A percentile compares a stretch with the other conserved stretches of the same genome.
Evolutionary conservation across 2,329 filamentous ascomycete species (phyloP).

Genomic region (Colletotrichum spinosum): DNA sequence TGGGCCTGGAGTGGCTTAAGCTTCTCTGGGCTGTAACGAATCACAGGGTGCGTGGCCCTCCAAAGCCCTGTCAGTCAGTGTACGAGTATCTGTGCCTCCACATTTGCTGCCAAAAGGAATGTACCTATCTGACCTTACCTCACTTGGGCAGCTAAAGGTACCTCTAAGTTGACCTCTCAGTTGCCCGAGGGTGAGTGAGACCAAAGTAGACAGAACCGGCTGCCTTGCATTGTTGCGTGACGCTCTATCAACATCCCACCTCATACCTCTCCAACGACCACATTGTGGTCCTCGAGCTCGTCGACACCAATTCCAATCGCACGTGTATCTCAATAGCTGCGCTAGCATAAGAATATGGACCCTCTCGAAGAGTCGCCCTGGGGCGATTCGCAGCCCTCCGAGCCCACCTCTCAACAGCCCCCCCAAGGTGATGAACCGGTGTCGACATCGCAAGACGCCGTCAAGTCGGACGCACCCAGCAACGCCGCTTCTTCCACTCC

Average conservation of each 20-base stretch:
- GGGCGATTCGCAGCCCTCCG: slow-evolving; percentile 58
- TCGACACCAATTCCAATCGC: slow-evolving; percentile 9
- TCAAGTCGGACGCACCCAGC: slow-evolving; percentile 45
- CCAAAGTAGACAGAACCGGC: slow-evolving; percentile 27
- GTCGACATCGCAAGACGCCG: slow-evolving; percentile 42
- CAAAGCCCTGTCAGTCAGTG: not conserved
- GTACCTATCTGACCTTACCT: slow-evolving; percentile 13
- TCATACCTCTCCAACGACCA: not conserved
- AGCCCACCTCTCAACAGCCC: slow-evolving; percentile 47
- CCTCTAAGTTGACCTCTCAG: not conserved
- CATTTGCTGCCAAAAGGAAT: not conserved
- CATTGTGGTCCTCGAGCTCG: slow-evolving; percentile 2
- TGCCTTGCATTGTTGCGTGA: slow-evolving; percentile 26
- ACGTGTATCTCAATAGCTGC: slow-evolving; percentile 4
- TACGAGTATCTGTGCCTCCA: not conserved
- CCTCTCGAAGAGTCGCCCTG: slow-evolving; percentile 64
- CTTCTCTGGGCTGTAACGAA: slow-evolving; percentile 24
- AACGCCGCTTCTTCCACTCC: slow-evolving; percentile 41
- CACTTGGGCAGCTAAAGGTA: slow-evolving; percentile 3
- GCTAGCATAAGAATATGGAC: slow-evolving; percentile 52
- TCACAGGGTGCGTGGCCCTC: slow-evolving; percentile 29
- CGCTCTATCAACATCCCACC: slow-evolving; percentile 25
- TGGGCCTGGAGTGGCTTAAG: slow-evolving; percentile 25
- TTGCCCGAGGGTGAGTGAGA: slow-evolving; percentile 14
- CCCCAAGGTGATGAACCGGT: slow-evolving; percentile 42